These are phyloP conservation scores for Ascochyta lentis DNA, from an alignment of 2,329 filamentous ascomycete genomes.

Conservation along the genomic window DNA sequence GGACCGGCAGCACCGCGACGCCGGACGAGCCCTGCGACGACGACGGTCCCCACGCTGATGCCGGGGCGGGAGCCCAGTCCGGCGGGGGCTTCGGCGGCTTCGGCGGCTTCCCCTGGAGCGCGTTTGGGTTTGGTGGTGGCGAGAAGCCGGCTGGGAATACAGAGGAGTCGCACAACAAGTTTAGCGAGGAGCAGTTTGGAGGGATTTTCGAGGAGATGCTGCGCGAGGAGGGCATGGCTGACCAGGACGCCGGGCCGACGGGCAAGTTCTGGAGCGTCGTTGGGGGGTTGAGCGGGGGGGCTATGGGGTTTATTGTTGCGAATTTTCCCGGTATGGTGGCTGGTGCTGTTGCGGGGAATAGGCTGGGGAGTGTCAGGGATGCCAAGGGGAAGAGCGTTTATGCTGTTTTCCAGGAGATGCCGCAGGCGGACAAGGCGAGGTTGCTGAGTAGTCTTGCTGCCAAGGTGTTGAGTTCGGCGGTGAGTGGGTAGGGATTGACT, in stretches of 20 bases:
- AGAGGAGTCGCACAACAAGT: constrained; percentile 59
- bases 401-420: constrained; percentile 86
- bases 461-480: constrained; percentile 81
- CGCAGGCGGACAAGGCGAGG: constrained; percentile 79
- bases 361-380: constrained; percentile 88
- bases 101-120: constrained; percentile 77
- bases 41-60: constrained; percentile 51
- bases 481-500: constrained; percentile 11
- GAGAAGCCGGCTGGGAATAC: constrained; percentile 51
- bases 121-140: constrained; percentile 65
- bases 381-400: constrained; percentile 95
- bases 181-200: constrained; percentile 83
- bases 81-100: constrained; percentile 53
- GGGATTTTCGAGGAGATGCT: constrained; percentile 65
- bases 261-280: constrained; percentile 85
- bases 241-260: constrained; percentile 67
- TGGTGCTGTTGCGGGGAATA: constrained; percentile 89
- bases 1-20: constrained; percentile 51
- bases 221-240: constrained; percentile 70
- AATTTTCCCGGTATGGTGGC: constrained; percentile 90
- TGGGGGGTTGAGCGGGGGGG: constrained; percentile 84
- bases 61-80: constrained; percentile 3
- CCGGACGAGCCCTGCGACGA: constrained; percentile 58
- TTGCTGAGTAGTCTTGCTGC: constrained; percentile 83
- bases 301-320: constrained; percentile 92